Percentiles rank a stretch among this genome's conserved stretches.
Evolutionary conservation across 768 basidiomycete genomes (phyloP).

Genomic region (Pisolithus orientalis): DNA sequence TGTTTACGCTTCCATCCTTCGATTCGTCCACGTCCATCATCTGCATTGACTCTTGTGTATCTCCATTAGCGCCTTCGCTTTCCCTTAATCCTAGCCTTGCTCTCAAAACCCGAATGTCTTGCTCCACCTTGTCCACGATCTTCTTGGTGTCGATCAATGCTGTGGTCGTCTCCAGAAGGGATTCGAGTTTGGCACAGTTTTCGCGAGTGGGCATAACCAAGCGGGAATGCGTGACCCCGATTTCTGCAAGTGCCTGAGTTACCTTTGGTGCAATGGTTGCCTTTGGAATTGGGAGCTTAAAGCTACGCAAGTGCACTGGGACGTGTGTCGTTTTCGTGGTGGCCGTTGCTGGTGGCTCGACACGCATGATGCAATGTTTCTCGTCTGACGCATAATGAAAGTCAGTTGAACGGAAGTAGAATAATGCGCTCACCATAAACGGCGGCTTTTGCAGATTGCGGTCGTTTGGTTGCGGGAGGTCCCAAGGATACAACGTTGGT

Average conservation of each 20-base stretch:
- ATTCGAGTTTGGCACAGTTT: conserved; percentile 69
- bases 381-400: conserved; percentile 39
- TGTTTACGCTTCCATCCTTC: conserved; percentile 21
- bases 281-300: conserved; percentile 79
- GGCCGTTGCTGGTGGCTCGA: conserved; percentile 42
- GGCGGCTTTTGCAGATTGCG: conserved; percentile 47
- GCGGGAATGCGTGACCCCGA: conserved; percentile 63
- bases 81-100: conserved; percentile 51
- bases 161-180: conserved; percentile 63
- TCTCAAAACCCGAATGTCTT: conserved; percentile 72
- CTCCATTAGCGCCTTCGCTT: conserved; percentile 35
- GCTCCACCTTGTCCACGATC: conserved; percentile 76
- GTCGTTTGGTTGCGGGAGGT: conserved; percentile 30
- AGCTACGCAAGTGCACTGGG: conserved; percentile 80
- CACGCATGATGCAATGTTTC: conserved; percentile 67
- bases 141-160: conserved; percentile 87
- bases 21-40: conserved; percentile 52
- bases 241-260: conserved; percentile 66
- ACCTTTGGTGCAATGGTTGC: conserved; percentile 69
- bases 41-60: conserved; percentile 33
- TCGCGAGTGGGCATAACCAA: conserved; percentile 93
- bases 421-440: conserved; percentile 46
- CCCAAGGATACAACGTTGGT: conserved; percentile 33
- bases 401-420: conserved; percentile 11
- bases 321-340: conserved; percentile 70